Evolutionary conservation across 495 filamentous ascomycete genomes (phyloP).

Genomic region (Hypoxylon trugodes): DNA sequence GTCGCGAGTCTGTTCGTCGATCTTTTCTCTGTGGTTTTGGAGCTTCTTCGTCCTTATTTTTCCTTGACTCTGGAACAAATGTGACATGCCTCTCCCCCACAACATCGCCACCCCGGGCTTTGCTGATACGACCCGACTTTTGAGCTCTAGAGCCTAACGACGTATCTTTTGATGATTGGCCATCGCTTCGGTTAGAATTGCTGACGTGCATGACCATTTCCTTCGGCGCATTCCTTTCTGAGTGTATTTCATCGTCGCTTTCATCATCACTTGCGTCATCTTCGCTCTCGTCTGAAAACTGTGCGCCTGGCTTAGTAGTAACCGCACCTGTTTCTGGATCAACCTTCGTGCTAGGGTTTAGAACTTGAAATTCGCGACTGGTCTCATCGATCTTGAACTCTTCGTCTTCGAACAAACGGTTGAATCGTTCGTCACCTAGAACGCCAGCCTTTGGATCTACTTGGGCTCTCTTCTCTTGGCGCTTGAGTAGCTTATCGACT

Average conservation of each 20-base stretch:
- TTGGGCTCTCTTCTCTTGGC: constrained; percentile 81
- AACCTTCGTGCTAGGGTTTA: constrained; percentile 81
- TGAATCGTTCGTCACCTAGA: constrained; percentile 86
- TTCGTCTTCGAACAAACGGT: constrained; percentile 85
- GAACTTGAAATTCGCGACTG: constrained; percentile 82
- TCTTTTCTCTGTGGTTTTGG: constrained; percentile 47
- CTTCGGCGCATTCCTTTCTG: constrained; percentile 46
- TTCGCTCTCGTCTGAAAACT: constrained; percentile 43
- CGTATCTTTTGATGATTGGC: constrained; percentile 62
- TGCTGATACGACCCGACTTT: constrained; percentile 54
- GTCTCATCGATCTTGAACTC: constrained; percentile 92
- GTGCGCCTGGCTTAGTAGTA: constrained; percentile 15
- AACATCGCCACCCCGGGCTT: constrained; percentile 60
- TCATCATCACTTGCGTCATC: constrained; percentile 56
- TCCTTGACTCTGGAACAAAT: constrained; percentile 75
- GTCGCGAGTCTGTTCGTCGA: constrained; percentile 59
- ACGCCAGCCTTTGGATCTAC: constrained; percentile 68
- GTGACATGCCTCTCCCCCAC: constrained; percentile 88
- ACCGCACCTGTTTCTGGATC: constrained; percentile 38
- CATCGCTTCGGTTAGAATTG: constrained; percentile 69
- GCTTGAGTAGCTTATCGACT: constrained; percentile 81
- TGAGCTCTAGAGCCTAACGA: constrained; percentile 77
- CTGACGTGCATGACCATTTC: constrained; percentile 68
- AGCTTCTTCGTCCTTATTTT: constrained; percentile 54
- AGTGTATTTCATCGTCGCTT: constrained; percentile 48